phyloP scores from a whole-genome alignment of 2,329 filamentous ascomycete species.

The Huntiella moniliformis region DNA sequence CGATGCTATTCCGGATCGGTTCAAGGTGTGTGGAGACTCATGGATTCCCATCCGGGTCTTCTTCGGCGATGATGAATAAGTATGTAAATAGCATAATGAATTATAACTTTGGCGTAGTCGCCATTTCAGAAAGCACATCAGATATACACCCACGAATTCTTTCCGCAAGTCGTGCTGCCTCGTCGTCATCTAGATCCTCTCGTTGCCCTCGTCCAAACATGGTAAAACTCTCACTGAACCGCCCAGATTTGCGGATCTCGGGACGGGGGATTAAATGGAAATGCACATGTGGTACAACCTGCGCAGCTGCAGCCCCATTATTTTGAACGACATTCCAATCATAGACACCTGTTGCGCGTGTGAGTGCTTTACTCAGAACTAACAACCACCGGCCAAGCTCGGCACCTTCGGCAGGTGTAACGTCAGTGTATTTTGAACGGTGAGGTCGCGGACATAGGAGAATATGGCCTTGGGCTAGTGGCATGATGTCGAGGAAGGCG shows the following conservation, averaged over 20 bases:
- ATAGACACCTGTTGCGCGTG: constrained; percentile 46
- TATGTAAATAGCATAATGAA: not conserved
- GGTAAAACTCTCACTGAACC: constrained; percentile 47
- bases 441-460: constrained; percentile 65
- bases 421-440: constrained; percentile 55
- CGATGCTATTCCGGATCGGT: constrained; percentile 49
- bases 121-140: constrained; percentile 27
- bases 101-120: constrained; percentile 2
- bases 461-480: constrained; percentile 65
- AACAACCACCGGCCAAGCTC: constrained; percentile 52
- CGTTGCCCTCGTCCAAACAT: constrained; percentile 64
- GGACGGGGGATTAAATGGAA: constrained; percentile 87
- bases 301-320: constrained; percentile 73
- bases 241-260: constrained; percentile 36
- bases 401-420: constrained; percentile 34
- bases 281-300: constrained; percentile 85
- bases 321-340: constrained; percentile 98
- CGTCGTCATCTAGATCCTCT: constrained; percentile 59
- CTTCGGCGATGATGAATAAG: constrained; percentile 54
- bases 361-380: constrained; percentile 52
- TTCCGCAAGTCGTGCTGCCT: constrained; percentile 41
- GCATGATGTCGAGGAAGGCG: constrained; percentile 87
- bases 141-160: constrained; percentile 32
- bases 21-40: constrained; percentile 62
- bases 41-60: constrained; percentile 67